These are phyloP conservation scores for Aquilaria agallochum DNA, from an alignment of 441 rosid species.

Conservation along the genomic window DNA sequence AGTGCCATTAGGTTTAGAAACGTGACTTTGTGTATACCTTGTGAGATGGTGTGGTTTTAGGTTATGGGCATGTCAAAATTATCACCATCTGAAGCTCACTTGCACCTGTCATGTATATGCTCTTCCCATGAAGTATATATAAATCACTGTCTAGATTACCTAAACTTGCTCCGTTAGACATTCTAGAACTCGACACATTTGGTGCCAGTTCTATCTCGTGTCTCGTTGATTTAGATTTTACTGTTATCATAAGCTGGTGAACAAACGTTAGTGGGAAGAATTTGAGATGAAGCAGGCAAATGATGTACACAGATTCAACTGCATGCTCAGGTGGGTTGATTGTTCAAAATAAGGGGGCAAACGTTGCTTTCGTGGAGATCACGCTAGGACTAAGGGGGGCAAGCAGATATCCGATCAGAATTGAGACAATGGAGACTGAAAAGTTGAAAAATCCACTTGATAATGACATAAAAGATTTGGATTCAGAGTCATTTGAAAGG, in stretches of 20 bases:
- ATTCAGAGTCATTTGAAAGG: too few relatives aligned
- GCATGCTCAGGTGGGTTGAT: not conserved
- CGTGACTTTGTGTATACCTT: conserved; percentile 22
- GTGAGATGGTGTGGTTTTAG: conserved; percentile 18
- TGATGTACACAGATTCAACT: not conserved
- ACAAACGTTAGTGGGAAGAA: not conserved
- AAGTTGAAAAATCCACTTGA: conserved; percentile 19
- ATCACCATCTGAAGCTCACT: too few relatives aligned
- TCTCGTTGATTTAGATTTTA: too few relatives aligned
- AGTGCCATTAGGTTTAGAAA: conserved; percentile 19
- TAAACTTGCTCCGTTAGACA: too few relatives aligned
- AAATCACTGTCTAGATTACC: too few relatives aligned
- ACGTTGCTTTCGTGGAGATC: conserved; percentile 23
- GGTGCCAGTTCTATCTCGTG: too few relatives aligned
- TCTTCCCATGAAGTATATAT: too few relatives aligned
- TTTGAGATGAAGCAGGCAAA: not conserved
- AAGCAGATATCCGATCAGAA: not conserved
- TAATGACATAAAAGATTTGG: conserved; percentile 22
- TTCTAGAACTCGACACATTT: too few relatives aligned
- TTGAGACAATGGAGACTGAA: not conserved
- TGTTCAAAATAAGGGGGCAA: conserved; percentile 23
- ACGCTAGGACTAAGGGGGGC: conserved; percentile 11
- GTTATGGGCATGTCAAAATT: conserved; percentile 21
- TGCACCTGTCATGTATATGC: too few relatives aligned
- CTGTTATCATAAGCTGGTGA: not conserved